Evolutionary conservation across 164 flowering plant species (phyloP).

Genomic region (Euptelea pleiosperma): DNA sequence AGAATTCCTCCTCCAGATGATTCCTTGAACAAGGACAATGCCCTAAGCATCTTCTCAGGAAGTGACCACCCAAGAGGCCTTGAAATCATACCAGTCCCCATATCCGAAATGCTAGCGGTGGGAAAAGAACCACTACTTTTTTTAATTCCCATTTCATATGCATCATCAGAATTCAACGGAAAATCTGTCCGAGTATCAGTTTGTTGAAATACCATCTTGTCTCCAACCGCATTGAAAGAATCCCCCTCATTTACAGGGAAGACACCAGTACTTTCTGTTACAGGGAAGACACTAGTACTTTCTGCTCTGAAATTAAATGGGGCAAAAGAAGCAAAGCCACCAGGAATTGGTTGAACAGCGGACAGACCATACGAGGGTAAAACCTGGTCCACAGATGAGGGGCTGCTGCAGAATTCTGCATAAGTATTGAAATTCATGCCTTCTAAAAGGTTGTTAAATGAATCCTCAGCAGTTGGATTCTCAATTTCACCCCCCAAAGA

Average conservation of each 20-base stretch:
- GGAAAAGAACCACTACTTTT: slow-evolving; percentile 9
- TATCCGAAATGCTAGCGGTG: slow-evolving; percentile 9
- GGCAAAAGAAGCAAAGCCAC: slow-evolving; percentile 29
- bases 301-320: slow-evolving; percentile 28
- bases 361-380: slow-evolving; percentile 31
- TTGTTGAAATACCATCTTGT: slow-evolving; percentile 23
- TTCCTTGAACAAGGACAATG: slow-evolving; percentile 56
- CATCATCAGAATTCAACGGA: slow-evolving; percentile 21
- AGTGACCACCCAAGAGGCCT: slow-evolving; percentile 43
- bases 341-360: slow-evolving; percentile 23
- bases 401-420: slow-evolving; percentile 49
- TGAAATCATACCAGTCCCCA: slow-evolving; percentile 26
- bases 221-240: slow-evolving; percentile 22
- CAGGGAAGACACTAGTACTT: too few relatives aligned
- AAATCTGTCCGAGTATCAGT: slow-evolving; percentile 13
- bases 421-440: slow-evolving; percentile 48
- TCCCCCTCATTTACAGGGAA: slow-evolving; percentile 18
- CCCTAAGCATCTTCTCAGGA: slow-evolving; percentile 73
- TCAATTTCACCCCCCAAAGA: slow-evolving; percentile 19
- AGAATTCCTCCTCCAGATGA: slow-evolving; percentile 61
- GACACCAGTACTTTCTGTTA: too few relatives aligned
- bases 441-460: slow-evolving; percentile 35
- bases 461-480: slow-evolving; percentile 34
- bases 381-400: slow-evolving; percentile 33
- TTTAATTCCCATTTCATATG: slow-evolving; percentile 15